Percentiles rank a stretch among this genome's conserved stretches.
These are phyloP conservation scores for Nemania sp. DNA, from an alignment of 2,329 filamentous ascomycete species.

Conservation along the genomic window DNA sequence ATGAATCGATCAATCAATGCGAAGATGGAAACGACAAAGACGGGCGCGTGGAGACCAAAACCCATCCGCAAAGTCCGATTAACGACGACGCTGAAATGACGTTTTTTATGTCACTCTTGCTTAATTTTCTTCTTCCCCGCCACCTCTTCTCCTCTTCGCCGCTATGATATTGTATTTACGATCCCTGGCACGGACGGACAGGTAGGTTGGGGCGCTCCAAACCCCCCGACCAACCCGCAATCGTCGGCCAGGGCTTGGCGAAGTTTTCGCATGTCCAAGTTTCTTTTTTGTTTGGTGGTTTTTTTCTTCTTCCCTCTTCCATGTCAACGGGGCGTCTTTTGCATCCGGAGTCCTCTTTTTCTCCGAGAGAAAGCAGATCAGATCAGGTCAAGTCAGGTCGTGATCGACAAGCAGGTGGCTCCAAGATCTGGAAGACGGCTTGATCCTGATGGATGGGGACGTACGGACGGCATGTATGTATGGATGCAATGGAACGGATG, in stretches of 20 bases:
- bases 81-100: conserved; percentile 38
- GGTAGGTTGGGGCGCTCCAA: conserved; percentile 16
- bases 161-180: conserved; percentile 27
- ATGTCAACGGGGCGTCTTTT: conserved; percentile 24
- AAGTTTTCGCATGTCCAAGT: conserved; percentile 30
- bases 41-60: not conserved
- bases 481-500: too few relatives aligned
- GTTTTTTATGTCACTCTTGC: conserved; percentile 13
- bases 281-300: conserved; percentile 18
- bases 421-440: too few relatives aligned
- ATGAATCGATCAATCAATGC: too few relatives aligned
- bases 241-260: conserved; percentile 18
- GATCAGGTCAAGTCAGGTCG: too few relatives aligned
- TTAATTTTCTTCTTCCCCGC: not conserved
- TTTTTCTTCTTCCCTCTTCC: too few relatives aligned
- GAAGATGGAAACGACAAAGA: not conserved
- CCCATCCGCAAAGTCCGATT: conserved; percentile 4
- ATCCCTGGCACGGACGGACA: conserved; percentile 20
- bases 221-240: conserved; percentile 3
- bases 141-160: conserved; percentile 4
- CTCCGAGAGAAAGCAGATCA: too few relatives aligned
- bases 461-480: too few relatives aligned
- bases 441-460: too few relatives aligned
- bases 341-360: conserved; percentile 17
- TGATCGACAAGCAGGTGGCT: too few relatives aligned